Percentiles rank a stretch among this genome's conserved stretches.
Conservation (phyloP, 306 rosid species). For the Canavalia gladiata region DNA sequence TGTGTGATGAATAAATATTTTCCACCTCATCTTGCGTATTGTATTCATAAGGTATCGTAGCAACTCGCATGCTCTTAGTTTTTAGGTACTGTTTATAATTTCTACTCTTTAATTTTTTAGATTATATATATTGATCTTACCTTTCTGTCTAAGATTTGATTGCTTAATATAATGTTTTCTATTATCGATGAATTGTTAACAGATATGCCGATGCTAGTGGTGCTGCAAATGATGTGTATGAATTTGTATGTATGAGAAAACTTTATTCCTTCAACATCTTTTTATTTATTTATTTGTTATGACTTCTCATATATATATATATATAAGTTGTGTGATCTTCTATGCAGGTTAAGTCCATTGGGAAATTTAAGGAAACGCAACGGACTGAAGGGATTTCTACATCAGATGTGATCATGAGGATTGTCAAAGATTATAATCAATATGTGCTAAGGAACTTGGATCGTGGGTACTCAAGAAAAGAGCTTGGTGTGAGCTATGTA, state of each 20-base stretch:
- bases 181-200: conserved; percentile 49
- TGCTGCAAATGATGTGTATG: conserved; percentile 95
- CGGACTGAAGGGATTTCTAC: conserved; percentile 97
- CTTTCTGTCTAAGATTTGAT: too few species aligned
- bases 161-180: not conserved
- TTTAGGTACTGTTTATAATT: too few species aligned
- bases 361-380: conserved; percentile 92
- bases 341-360: conserved; percentile 81
- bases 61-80: too few species aligned
- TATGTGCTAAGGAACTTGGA: conserved; percentile 96
- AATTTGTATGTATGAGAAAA: conserved; percentile 72
- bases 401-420: conserved; percentile 95
- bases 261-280: not conserved
- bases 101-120: too few species aligned
- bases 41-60: too few species aligned
- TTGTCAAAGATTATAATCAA: conserved; percentile 96
- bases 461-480: conserved; percentile 97
- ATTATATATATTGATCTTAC: too few species aligned
- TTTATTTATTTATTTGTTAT: not conserved
- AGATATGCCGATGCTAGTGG: conserved; percentile 98
- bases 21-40: too few species aligned
- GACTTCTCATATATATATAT: conserved; percentile 23
- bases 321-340: conserved; percentile 15
- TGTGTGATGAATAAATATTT: too few species aligned
- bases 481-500: conserved; percentile 97